phyloP scores from a whole-genome alignment of 78 protist genomes.

The Pirum gemmata region DNA sequence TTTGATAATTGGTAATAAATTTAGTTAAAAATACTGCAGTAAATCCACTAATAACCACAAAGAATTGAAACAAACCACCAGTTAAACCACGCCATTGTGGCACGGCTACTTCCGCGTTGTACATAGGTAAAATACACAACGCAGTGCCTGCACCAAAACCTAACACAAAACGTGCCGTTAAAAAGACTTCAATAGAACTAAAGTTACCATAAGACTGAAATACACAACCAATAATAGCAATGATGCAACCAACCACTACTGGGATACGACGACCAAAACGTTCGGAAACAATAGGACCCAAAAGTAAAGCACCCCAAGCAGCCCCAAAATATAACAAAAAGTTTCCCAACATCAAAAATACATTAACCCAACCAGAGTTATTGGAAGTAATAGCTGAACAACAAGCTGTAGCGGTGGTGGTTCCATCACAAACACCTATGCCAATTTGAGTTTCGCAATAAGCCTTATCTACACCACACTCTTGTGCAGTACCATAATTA shows the following conservation, averaged over 20 bases:
- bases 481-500: not conserved
- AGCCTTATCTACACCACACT: not conserved
- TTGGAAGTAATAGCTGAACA: not conserved
- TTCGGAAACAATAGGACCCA: conserved; percentile 15
- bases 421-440: not conserved
- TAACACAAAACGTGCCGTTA: conserved; percentile 4
- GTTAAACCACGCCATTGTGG: conserved; percentile 23
- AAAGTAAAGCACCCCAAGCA: conserved; percentile 24
- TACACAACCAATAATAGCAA: conserved; percentile 14
- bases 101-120: conserved; percentile 24
- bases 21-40: not conserved
- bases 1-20: conserved; percentile 28
- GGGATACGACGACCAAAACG: conserved; percentile 7
- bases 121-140: conserved; percentile 35
- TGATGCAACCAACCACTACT: not conserved
- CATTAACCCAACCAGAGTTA: not conserved
- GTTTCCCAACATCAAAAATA: conserved; percentile 24
- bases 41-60: conserved; percentile 10
- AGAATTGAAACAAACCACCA: conserved; percentile 26
- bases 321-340: conserved; percentile 7
- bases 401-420: conserved; percentile 6
- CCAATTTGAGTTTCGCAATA: not conserved
- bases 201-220: not conserved
- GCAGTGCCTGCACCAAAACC: conserved; percentile 33
- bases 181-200: not conserved